Base-by-base conservation (phyloP, 208 protist species). In the Novymonas esmeraldas region DNA sequence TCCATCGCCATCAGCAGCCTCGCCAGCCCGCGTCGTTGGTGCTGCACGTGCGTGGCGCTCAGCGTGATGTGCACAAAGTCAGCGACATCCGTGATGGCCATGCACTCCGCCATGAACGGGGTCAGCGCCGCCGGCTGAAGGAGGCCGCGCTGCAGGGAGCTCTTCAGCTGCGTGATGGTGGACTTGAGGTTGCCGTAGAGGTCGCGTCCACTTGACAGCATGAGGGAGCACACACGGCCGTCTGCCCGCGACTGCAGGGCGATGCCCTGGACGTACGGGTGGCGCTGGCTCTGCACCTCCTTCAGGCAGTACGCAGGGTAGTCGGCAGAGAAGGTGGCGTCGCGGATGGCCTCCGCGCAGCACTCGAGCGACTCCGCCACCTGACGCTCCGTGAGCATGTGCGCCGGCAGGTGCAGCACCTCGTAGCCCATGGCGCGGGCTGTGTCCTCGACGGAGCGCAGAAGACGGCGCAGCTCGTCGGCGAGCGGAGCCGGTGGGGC, bases 21-120 rank as follows among this genome's bases (percentile, higher is more conserved):
- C 9, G 89, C 89, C 10, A 95, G 82, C 4, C 84, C 81, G 18
- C 69, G 39, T 5, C 78, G 69, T 50, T 88, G 86, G 42, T 87
- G 78, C 20, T 64, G 39, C 3, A 46, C 44, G 61, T 93, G 86
- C 18, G 89, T 95, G n/a, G 89, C 89, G 69, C 78, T 93, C 45
- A 95, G 76, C 28, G 83, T 93, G 50, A 95, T 81, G 77, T 95
- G 89, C 9, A 95, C 86, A 69, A 95, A 89, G 64, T 92, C 86
- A 26, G 79, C 83, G 0, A 93, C 76, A 67, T 95, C 86, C 2
- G 60, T 67, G 55, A 95, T 78, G 33, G 64, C 57, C 39, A 89
- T 63, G 65, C 84, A 93, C 10, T 78, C 50, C 20, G 38, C 63
- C 85, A 88, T 87, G 70, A 78, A 81, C 7, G 67, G 38, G n/a